These are phyloP conservation scores for Pichia sp. DNA, from an alignment of 1,139 yeast species.

Conservation along the genomic window DNA sequence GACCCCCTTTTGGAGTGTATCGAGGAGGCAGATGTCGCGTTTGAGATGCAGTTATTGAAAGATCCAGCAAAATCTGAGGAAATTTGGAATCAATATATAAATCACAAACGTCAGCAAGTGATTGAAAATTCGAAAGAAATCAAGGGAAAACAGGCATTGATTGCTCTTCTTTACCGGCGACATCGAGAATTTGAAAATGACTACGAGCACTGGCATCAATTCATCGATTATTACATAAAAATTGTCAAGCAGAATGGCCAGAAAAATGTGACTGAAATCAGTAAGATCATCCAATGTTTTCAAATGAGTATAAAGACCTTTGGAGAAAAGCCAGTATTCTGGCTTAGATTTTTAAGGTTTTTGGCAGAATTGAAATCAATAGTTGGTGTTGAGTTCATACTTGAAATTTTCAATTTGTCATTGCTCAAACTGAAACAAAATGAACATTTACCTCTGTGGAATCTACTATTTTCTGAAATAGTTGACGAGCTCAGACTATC, in stretches of 20 bases:
- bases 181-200: background rate
- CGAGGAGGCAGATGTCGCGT: conserved; percentile 14
- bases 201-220: conserved; percentile 1
- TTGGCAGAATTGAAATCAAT: background rate
- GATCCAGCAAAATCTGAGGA: conserved; percentile 40
- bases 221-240: conserved; percentile 10
- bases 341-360: conserved; percentile 7
- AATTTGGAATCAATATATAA: conserved; percentile 54
- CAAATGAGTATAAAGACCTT: background rate
- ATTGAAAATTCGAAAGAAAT: conserved; percentile 4
- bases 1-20: conserved; percentile 2
- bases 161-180: conserved; percentile 7
- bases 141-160: background rate
- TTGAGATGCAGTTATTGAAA: conserved; percentile 25
- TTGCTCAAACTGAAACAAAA: conserved; percentile 3
- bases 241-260: background rate
- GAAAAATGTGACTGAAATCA: background rate
- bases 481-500: background rate
- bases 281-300: background rate
- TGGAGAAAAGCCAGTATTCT: conserved; percentile 1
- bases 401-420: conserved; percentile 1
- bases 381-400: background rate
- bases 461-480: background rate
- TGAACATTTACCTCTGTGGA: conserved; percentile 14
- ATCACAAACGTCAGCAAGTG: conserved; percentile 31